A percentile compares a stretch with the other conserved stretches of the same genome.
Evolutionary conservation across 2,329 filamentous ascomycete species (phyloP).

Genomic region (Neocucurbitaria cava): DNA sequence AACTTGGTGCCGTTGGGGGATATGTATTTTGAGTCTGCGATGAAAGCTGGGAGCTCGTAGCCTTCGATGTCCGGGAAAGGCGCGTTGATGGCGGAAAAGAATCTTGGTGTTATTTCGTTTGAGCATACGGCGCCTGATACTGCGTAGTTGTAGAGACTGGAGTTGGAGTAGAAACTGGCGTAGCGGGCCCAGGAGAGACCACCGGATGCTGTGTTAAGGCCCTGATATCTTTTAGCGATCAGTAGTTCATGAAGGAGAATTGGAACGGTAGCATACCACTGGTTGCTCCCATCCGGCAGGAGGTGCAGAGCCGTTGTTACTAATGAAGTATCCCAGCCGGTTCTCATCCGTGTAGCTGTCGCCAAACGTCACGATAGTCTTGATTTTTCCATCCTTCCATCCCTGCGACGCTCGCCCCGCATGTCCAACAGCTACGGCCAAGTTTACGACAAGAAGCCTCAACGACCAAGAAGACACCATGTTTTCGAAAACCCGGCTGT

Average conservation of each 20-base stretch:
- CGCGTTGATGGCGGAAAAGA: constrained; percentile 57
- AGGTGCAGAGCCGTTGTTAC: constrained; percentile 63
- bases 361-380: constrained; percentile 73
- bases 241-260: background rate
- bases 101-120: constrained; percentile 69
- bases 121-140: constrained; percentile 76
- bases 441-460: constrained; percentile 25
- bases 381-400: constrained; percentile 59
- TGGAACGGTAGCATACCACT: constrained; percentile 42
- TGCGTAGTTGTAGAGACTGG: constrained; percentile 70
- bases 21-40: constrained; percentile 50
- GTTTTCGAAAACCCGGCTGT: constrained; percentile 8
- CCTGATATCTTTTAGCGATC: constrained; percentile 28
- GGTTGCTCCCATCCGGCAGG: constrained; percentile 65
- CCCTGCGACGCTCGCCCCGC: constrained; percentile 16
- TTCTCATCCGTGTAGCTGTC: constrained; percentile 80
- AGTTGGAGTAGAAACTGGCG: constrained; percentile 65
- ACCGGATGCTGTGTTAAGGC: constrained; percentile 65
- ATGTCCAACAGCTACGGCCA: constrained; percentile 25
- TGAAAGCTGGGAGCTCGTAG: constrained; percentile 57
- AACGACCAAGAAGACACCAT: constrained; percentile 32
- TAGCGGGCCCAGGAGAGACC: constrained; percentile 74
- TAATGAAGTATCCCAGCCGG: constrained; percentile 68
- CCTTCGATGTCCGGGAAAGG: constrained; percentile 64
- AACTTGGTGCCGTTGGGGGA: constrained; percentile 50